Percentiles rank a stretch among this genome's conserved stretches.
Evolutionary conservation across 2,329 filamentous ascomycete species (phyloP).

Genomic region (Cadophora sp.): DNA sequence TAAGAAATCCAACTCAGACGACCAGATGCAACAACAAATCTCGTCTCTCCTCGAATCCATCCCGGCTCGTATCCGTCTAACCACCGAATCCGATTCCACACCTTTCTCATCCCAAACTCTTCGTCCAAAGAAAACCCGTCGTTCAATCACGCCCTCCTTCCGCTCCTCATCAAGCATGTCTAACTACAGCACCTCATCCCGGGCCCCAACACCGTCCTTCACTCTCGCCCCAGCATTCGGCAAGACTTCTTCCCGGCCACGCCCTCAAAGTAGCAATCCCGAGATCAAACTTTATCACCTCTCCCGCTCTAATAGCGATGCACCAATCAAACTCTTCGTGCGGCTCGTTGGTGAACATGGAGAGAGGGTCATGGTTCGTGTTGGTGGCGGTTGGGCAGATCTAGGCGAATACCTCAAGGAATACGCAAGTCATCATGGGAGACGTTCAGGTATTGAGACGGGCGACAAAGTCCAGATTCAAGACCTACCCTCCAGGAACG

Average conservation of each 20-base stretch:
- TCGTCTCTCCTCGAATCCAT: conserved; percentile 79
- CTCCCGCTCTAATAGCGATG: conserved; percentile 80
- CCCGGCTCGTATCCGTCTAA: conserved; percentile 79
- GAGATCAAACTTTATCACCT: conserved; percentile 95
- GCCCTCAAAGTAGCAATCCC: conserved; percentile 60
- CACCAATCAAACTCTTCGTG: conserved; percentile 94
- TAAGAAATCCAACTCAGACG: conserved; percentile 51
- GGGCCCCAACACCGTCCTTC: conserved; percentile 70
- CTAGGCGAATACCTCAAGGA: conserved; percentile 93
- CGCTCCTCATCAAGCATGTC: conserved; percentile 45
- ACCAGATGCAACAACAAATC: conserved; percentile 81
- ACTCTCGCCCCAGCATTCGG: conserved; percentile 68
- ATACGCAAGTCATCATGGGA: conserved; percentile 90
- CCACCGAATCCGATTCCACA: conserved; percentile 54
- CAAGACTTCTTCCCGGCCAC: conserved; percentile 53
- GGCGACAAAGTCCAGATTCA: conserved; percentile 65
- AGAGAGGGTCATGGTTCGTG: conserved; percentile 96
- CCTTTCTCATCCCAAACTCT: conserved; percentile 44
- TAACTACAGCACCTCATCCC: conserved; percentile 41
- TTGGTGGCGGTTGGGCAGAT: conserved; percentile 98
- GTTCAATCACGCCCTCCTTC: conserved; percentile 41
- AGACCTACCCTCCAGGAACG: conserved; percentile 53
- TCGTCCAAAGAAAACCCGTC: conserved; percentile 46
- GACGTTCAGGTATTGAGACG: conserved; percentile 59
- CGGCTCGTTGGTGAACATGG: conserved; percentile 88